phyloP scores from a whole-genome alignment of 495 filamentous ascomycete genomes.

The Neurospora pannonica region DNA sequence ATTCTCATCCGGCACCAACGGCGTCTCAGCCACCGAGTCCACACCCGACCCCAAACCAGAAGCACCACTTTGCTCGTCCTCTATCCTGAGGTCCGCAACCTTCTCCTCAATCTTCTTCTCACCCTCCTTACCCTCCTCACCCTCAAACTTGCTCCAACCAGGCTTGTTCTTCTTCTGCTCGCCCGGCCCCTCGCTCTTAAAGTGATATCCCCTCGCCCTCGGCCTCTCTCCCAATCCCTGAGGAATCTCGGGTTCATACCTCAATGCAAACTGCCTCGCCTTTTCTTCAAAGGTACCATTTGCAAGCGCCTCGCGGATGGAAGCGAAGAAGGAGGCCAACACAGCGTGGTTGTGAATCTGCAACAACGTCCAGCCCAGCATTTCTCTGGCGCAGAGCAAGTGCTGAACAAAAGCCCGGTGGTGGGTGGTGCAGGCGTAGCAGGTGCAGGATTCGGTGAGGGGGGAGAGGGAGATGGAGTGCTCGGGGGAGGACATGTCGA shows the following conservation, averaged over 20 bases:
- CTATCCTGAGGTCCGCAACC: not conserved
- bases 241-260: slow-evolving; percentile 62
- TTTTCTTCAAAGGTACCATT: slow-evolving; percentile 62
- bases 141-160: slow-evolving; percentile 44
- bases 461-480: slow-evolving; percentile 51
- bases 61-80: not conserved
- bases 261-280: slow-evolving; percentile 41
- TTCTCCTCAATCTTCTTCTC: not conserved
- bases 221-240: slow-evolving; percentile 68
- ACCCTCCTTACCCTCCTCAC: slow-evolving; percentile 12
- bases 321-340: slow-evolving; percentile 62
- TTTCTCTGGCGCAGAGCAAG: slow-evolving; percentile 78
- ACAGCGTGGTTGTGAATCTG: slow-evolving; percentile 82
- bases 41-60: not conserved
- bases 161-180: slow-evolving; percentile 59
- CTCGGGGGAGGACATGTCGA: slow-evolving; percentile 59
- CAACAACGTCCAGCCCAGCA: slow-evolving; percentile 89
- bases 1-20: slow-evolving; percentile 4
- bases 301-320: slow-evolving; percentile 40
- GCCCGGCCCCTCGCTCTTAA: slow-evolving; percentile 56
- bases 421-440: slow-evolving; percentile 78
- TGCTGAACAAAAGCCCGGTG: slow-evolving; percentile 83
- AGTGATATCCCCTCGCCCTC: slow-evolving; percentile 77
- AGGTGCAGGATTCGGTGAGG: slow-evolving; percentile 52
- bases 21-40: not conserved